These are phyloP conservation scores for Populus ilicifolia DNA, from an alignment of 345 rosid genomes.

Conservation along the genomic window DNA sequence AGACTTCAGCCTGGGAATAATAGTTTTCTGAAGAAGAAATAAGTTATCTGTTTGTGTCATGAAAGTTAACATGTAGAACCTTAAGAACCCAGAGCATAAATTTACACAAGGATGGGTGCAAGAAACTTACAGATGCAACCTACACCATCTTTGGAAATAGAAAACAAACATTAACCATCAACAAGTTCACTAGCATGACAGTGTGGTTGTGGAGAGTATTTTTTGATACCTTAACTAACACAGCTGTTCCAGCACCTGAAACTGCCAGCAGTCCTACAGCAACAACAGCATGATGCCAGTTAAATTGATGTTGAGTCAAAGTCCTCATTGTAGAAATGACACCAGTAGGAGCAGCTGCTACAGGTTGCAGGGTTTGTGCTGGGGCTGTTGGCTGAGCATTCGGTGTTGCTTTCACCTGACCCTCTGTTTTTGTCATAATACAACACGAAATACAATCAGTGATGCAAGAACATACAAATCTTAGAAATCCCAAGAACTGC, in stretches of 20 bases:
- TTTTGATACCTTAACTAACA: constrained; percentile 65
- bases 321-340: constrained; percentile 35
- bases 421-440: constrained; percentile 35
- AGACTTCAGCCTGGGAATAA: constrained; percentile 73
- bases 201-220: neutral
- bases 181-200: neutral
- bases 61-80: neutral
- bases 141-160: neutral
- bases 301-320: constrained; percentile 38
- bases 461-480: constrained; percentile 2
- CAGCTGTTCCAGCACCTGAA: constrained; percentile 84
- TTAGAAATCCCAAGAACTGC: constrained; percentile 11
- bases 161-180: neutral
- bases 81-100: neutral
- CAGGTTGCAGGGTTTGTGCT: constrained; percentile 53
- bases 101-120: neutral
- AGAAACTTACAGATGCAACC: neutral
- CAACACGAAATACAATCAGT: constrained; percentile 21
- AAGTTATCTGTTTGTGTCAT: constrained; percentile 11
- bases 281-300: constrained; percentile 79
- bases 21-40: constrained; percentile 54
- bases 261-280: constrained; percentile 77
- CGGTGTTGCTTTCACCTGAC: constrained; percentile 46
- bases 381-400: constrained; percentile 50
- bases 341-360: constrained; percentile 47